A percentile compares a stretch with the other conserved stretches of the same genome.
Conservation (phyloP, 495 filamentous ascomycete genomes). For the Cladorrhinum samala region DNA sequence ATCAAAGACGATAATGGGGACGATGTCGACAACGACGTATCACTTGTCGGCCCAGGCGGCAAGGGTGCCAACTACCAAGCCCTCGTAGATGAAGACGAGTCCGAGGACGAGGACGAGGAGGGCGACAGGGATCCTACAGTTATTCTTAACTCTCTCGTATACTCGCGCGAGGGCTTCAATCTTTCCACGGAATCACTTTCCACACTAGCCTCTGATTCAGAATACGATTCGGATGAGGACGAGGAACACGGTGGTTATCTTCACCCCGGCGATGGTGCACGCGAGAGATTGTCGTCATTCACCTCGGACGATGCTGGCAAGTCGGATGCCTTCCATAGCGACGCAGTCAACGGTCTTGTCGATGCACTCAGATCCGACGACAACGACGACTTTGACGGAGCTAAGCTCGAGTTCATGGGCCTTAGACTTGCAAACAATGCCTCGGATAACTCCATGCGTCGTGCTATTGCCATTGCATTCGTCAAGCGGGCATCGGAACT, state of each 20-base stretch:
- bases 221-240: slow-evolving; percentile 34
- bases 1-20: slow-evolving; percentile 29
- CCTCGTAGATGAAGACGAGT: slow-evolving; percentile 43
- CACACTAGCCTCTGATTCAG: slow-evolving; percentile 37
- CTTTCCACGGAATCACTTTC: slow-evolving; percentile 77
- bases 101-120: slow-evolving; percentile 45
- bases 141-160: slow-evolving; percentile 51
- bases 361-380: slow-evolving; percentile 58
- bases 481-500: slow-evolving; percentile 73
- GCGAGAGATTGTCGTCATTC: slow-evolving; percentile 46
- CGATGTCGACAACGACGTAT: slow-evolving; percentile 45
- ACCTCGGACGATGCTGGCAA: slow-evolving; percentile 42
- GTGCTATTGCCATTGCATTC: slow-evolving; percentile 77
- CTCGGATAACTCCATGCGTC: slow-evolving; percentile 77
- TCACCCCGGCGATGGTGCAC: slow-evolving; percentile 15
- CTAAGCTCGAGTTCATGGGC: slow-evolving; percentile 83
- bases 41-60: slow-evolving; percentile 51
- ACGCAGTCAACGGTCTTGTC: slow-evolving; percentile 76
- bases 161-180: slow-evolving; percentile 60
- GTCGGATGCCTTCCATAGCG: slow-evolving; percentile 72
- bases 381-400: slow-evolving; percentile 72
- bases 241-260: slow-evolving; percentile 18
- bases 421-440: slow-evolving; percentile 85
- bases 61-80: slow-evolving; percentile 46
- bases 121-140: slow-evolving; percentile 33